Evolutionary conservation across 768 basidiomycete genomes (phyloP).

Genomic region (Favolaschia claudopus): DNA sequence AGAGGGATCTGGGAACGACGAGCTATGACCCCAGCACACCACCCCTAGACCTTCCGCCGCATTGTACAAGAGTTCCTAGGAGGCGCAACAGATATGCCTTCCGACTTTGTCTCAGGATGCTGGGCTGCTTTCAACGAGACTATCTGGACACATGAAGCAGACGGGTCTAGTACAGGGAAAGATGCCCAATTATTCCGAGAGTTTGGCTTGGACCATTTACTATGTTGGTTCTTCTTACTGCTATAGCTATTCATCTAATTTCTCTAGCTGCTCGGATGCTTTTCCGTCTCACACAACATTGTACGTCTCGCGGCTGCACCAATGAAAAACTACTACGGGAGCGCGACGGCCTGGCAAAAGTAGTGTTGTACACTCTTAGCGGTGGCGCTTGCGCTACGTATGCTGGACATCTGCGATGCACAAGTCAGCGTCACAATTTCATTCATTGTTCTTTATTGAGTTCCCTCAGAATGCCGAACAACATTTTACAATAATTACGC

Average conservation of each 20-base stretch:
- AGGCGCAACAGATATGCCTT: background rate
- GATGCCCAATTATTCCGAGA: background rate
- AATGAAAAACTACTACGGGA: too few relatives aligned
- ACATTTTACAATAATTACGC: constrained; percentile 32
- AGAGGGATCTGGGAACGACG: constrained; percentile 20
- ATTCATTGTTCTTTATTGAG: background rate
- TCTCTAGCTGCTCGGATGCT: too few relatives aligned
- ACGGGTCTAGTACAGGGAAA: background rate
- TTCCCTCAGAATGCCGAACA: constrained; percentile 24
- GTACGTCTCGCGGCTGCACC: too few relatives aligned
- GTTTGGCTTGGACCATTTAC: background rate
- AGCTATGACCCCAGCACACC: background rate
- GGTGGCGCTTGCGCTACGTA: constrained; percentile 34
- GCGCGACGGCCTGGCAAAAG: too few relatives aligned
- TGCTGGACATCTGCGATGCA: constrained; percentile 28
- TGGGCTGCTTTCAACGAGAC: background rate
- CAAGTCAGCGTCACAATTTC: constrained; percentile 27
- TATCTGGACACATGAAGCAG: background rate
- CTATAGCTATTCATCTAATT: too few relatives aligned
- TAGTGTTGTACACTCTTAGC: too few relatives aligned
- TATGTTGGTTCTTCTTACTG: background rate
- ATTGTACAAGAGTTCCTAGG: background rate
- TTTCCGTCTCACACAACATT: too few relatives aligned
- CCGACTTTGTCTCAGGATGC: background rate
- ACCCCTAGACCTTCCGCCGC: background rate